Evolutionary conservation across 129 eudicot species (phyloP).

Genomic region (Oenanthe sinensis): DNA sequence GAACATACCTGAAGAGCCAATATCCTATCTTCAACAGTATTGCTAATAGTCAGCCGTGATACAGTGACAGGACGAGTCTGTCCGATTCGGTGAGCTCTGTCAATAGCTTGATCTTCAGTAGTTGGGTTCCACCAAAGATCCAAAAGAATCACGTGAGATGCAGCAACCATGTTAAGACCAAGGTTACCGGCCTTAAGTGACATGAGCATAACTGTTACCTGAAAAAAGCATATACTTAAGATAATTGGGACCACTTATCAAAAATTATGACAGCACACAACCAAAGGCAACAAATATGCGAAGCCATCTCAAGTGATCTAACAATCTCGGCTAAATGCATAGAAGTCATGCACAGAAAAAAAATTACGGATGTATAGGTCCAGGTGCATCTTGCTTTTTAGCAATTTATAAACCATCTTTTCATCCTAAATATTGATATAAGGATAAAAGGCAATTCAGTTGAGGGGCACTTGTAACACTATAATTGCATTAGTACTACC

Average conservation of each 20-base stretch:
- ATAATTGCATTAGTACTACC: not conserved
- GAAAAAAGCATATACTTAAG: conserved; percentile 20
- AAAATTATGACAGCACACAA: not conserved
- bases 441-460: not conserved
- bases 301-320: not conserved
- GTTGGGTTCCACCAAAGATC: conserved; percentile 99
- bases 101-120: conserved; percentile 95
- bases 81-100: conserved; percentile 94
- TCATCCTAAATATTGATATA: not conserved
- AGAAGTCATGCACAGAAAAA: not conserved
- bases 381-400: not conserved
- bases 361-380: not conserved
- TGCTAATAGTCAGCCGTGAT: conserved; percentile 55
- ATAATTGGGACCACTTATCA: not conserved
- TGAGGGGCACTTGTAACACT: not conserved
- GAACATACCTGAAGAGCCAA: conserved; percentile 68
- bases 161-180: conserved; percentile 96
- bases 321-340: not conserved
- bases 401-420: not conserved
- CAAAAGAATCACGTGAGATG: conserved; percentile 81
- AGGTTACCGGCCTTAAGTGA: conserved; percentile 93
- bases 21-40: conserved; percentile 84
- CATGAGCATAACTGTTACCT: conserved; percentile 94
- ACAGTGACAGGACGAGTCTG: conserved; percentile 94
- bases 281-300: not conserved